Conservation (phyloP, 106 monocot species). For the Dioscorea dumetorum region DNA sequence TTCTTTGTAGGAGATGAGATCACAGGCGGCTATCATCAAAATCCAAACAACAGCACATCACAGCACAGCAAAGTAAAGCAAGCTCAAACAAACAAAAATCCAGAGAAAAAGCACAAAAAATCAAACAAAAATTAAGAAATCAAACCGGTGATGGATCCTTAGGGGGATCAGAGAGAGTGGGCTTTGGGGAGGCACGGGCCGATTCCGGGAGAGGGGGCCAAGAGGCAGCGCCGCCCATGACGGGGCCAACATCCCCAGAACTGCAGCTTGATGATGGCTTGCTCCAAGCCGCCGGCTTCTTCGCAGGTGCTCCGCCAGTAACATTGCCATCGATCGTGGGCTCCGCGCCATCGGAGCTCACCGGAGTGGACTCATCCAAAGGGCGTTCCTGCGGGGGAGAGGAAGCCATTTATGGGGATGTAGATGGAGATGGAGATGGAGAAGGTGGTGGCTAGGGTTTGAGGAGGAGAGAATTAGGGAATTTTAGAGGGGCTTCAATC, state of each 20-base stretch:
- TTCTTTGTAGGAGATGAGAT: slow-evolving; percentile 16
- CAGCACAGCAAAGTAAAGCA: neutral
- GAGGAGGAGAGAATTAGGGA: no score
- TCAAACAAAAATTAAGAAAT: neutral
- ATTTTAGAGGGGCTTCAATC: no score
- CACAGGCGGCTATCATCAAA: slow-evolving; percentile 12
- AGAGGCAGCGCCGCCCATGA: slow-evolving; percentile 41
- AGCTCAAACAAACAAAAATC: neutral
- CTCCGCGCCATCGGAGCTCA: slow-evolving; percentile 9
- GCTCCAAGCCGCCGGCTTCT: slow-evolving; percentile 56
- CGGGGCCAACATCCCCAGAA: slow-evolving; percentile 25
- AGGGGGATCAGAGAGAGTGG: slow-evolving; percentile 22
- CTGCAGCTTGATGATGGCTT: slow-evolving; percentile 37
- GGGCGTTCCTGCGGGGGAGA: no score
- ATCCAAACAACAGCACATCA: neutral
- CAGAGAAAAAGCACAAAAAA: neutral
- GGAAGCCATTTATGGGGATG: no score
- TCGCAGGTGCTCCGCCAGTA: slow-evolving; percentile 10
- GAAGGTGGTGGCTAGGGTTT: no score
- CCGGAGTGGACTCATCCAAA: neutral
- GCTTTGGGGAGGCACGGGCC: slow-evolving; percentile 28
- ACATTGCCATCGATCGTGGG: slow-evolving; percentile 15
- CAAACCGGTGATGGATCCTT: slow-evolving; percentile 9
- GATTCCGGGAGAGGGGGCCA: slow-evolving; percentile 80
- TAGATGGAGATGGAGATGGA: no score